Percentiles rank a stretch among this genome's conserved stretches.
Conservation (phyloP, 2,329 filamentous ascomycete species). For the Aureobasidium sp. region DNA sequence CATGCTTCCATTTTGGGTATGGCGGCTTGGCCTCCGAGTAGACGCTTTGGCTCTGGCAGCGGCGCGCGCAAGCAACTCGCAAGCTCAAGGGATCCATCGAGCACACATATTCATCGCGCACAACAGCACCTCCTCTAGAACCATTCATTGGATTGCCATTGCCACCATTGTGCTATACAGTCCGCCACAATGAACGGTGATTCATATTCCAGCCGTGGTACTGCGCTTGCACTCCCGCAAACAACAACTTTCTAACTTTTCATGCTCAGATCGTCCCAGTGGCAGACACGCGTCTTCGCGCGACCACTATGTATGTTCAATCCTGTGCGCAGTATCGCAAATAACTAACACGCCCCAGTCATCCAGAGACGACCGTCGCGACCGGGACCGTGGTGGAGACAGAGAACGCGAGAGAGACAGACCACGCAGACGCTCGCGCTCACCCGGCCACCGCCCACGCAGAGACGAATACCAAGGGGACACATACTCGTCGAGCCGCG, state of each 20-base stretch:
- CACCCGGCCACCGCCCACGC: constrained; percentile 66
- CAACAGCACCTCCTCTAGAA: not conserved
- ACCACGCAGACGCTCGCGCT: constrained; percentile 72
- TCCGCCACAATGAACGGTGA: constrained; percentile 70
- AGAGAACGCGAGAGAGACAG: constrained; percentile 43
- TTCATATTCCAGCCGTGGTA: constrained; percentile 72
- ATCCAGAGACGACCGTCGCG: constrained; percentile 36
- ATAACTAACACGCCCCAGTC: constrained; percentile 26
- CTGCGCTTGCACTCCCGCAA: constrained; percentile 25
- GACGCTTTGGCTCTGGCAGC: not conserved
- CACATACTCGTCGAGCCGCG: constrained; percentile 86
- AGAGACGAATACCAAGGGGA: constrained; percentile 72
- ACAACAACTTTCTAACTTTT: constrained; percentile 32
- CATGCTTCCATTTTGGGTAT: not conserved
- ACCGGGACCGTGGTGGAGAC: constrained; percentile 40
- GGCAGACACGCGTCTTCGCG: constrained; percentile 30
- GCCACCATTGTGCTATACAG: not conserved
- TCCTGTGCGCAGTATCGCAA: constrained; percentile 22
- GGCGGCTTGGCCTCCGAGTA: constrained; percentile 2
- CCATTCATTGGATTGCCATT: constrained; percentile 1
- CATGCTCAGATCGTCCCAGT: constrained; percentile 28
- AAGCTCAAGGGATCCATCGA: not conserved
- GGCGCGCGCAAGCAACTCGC: not conserved
- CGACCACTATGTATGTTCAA: constrained; percentile 32
- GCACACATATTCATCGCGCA: not conserved